Percentiles rank a stretch among this genome's conserved stretches.
phyloP scores from a whole-genome alignment of 306 rosid genomes.

The Fragaria nilgerrensis region DNA sequence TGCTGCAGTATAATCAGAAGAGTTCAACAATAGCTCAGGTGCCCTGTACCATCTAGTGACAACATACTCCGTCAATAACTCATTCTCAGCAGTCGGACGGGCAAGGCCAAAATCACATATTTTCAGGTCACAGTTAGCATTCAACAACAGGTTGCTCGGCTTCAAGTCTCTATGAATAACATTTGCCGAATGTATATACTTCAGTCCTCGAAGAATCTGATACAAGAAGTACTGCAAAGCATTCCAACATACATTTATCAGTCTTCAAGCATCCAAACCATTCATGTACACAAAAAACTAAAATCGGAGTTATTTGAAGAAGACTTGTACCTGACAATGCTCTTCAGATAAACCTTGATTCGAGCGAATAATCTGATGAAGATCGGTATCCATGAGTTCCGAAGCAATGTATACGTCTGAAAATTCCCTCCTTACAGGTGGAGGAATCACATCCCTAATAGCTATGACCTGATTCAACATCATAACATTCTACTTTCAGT shows the following conservation, averaged over 20 bases:
- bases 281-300: conserved; percentile 6
- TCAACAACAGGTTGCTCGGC: conserved; percentile 86
- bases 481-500: conserved; percentile 25
- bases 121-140: conserved; percentile 92
- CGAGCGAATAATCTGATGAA: conserved; percentile 94
- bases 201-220: conserved; percentile 93
- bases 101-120: conserved; percentile 97
- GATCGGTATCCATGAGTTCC: conserved; percentile 98
- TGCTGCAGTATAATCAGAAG: conserved; percentile 90
- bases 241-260: conserved; percentile 31
- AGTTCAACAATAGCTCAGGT: conserved; percentile 88
- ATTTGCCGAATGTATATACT: conserved; percentile 90
- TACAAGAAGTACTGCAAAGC: conserved; percentile 91
- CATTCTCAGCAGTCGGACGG: conserved; percentile 76
- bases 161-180: conserved; percentile 91
- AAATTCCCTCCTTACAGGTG: conserved; percentile 86
- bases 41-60: conserved; percentile 99
- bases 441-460: conserved; percentile 87
- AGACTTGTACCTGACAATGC: conserved; percentile 69
- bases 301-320: not conserved
- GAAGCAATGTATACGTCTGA: conserved; percentile 72
- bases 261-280: not conserved
- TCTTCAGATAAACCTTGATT: conserved; percentile 89
- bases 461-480: conserved; percentile 63
- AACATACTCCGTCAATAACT: conserved; percentile 90